phyloP scores from a whole-genome alignment of 305 asterid genomes.

The Plantago lanceolata region DNA sequence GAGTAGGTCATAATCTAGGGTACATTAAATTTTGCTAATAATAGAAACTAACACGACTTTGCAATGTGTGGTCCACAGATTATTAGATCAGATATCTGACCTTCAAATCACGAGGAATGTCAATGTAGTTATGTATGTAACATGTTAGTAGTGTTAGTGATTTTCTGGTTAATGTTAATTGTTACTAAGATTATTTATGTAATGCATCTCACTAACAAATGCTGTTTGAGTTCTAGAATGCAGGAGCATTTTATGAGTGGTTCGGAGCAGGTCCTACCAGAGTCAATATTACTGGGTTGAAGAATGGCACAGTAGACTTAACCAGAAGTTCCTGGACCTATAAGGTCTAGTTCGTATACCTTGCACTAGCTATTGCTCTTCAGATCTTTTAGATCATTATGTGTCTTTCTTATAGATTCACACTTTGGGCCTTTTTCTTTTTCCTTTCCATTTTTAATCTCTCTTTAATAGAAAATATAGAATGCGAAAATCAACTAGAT shows the following conservation, averaged over 20 bases:
- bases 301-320: constrained; percentile 61
- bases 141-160: not conserved
- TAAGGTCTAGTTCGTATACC: constrained; percentile 45
- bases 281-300: constrained; percentile 62
- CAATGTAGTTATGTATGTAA: not conserved
- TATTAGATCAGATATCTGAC: no score
- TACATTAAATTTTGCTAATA: no score
- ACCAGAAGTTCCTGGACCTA: constrained; percentile 58
- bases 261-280: constrained; percentile 78
- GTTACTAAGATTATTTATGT: not conserved
- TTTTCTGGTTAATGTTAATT: not conserved
- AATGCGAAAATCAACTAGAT: no score
- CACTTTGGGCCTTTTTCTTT: constrained; percentile 1
- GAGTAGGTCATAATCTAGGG: no score
- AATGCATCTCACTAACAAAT: constrained; percentile 6
- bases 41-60: no score
- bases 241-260: constrained; percentile 88
- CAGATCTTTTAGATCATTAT: constrained; percentile 9
- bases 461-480: no score
- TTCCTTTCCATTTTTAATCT: no score
- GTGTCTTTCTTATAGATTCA: not conserved
- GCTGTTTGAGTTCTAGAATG: constrained; percentile 47
- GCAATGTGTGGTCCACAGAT: no score
- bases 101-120: not conserved
- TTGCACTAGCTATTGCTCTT: not conserved